Base-by-base conservation (phyloP, 2,329 filamentous ascomycete genomes). In the Aspergillus fijiensis region DNA sequence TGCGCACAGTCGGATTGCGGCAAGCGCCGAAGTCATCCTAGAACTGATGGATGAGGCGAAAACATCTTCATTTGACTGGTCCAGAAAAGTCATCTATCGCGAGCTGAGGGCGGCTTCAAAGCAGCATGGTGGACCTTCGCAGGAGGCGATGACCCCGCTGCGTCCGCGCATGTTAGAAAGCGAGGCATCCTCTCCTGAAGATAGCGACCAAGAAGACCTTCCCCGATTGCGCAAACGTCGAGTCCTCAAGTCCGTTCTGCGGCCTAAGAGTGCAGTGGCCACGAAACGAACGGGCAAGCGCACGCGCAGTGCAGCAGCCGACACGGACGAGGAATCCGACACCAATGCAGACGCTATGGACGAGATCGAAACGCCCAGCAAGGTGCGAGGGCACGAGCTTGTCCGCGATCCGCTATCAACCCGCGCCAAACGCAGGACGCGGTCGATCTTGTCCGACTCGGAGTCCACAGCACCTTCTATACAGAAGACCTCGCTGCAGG, bases 241-340 rank as follows among this genome's bases (percentile, higher is more conserved):
- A 57, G 71, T 72, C 35, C 73, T 73, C 57, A 80, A 79, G 65
- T 81, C 79, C 2, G 75, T 81, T 3, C 70, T 81, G 12, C 77
- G 79, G 6, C 79, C 79, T 1, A 80, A 77, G 55, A 72, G 68
- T 55, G 69, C 73, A 4, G 65, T 75, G 19, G 78, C 78, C 11
- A 70, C 71, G 2, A 79, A 77, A 60, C 69, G 74, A 49, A 75
- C 73, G 23, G 76, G 77, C 45, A 80, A 79, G 63, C 74, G 77
- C 45, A 76, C 76, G 23, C 69, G 76, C 55, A 74, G 72, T 51
- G 60, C 66, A 47, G 66, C 63, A 16, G 60, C 62, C 29, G 62
- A 68, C 35, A 67, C 69, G 25, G 60, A 68, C 49, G 61, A 63
- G 33, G 56, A 65, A 12, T 69, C 69, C 1, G 72, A 76, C 31